These are phyloP conservation scores for Chlorokybus atmophyticus DNA, from an alignment of 139 green algal genomes.

Conservation along the genomic window DNA sequence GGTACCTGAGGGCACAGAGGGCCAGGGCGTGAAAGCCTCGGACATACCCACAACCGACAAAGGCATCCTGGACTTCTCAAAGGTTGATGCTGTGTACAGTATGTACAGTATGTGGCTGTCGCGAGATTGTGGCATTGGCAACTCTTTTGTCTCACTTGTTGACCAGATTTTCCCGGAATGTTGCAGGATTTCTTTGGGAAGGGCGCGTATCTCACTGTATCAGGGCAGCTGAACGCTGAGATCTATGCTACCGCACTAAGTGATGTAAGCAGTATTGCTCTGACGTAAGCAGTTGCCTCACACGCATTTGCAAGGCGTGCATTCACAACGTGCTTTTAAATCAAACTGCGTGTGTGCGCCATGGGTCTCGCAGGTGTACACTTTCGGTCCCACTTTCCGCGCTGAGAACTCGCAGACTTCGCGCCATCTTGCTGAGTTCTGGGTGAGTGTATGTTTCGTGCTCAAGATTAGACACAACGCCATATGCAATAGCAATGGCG, in stretches of 20 bases:
- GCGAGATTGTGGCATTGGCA: background rate
- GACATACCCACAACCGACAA: no score
- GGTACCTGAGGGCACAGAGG: no score
- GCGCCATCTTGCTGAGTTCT: slow-evolving; percentile 95
- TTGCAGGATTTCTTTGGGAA: slow-evolving; percentile 85
- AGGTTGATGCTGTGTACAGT: no score
- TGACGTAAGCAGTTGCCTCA: background rate
- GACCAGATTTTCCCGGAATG: background rate
- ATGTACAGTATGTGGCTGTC: background rate
- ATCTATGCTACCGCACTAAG: slow-evolving; percentile 50
- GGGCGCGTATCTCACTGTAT: slow-evolving; percentile 84
- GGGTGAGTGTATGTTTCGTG: slow-evolving; percentile 26
- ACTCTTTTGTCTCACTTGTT: background rate
- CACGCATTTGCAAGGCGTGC: background rate
- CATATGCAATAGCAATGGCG: no score
- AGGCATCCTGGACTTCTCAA: no score
- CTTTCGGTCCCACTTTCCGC: slow-evolving; percentile 81
- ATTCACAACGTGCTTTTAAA: background rate
- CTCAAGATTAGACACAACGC: background rate
- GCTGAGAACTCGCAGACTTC: slow-evolving; percentile 86
- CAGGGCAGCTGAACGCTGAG: slow-evolving; percentile 75
- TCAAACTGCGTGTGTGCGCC: no score
- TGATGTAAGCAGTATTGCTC: slow-evolving; percentile 26
- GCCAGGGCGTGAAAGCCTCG: no score
- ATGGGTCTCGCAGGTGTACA: slow-evolving; percentile 50